Evolutionary conservation across 495 filamentous ascomycete genomes (phyloP), one percentile per base, ranked within the genome.

Genomic region (Penicillium daleae): DNA sequence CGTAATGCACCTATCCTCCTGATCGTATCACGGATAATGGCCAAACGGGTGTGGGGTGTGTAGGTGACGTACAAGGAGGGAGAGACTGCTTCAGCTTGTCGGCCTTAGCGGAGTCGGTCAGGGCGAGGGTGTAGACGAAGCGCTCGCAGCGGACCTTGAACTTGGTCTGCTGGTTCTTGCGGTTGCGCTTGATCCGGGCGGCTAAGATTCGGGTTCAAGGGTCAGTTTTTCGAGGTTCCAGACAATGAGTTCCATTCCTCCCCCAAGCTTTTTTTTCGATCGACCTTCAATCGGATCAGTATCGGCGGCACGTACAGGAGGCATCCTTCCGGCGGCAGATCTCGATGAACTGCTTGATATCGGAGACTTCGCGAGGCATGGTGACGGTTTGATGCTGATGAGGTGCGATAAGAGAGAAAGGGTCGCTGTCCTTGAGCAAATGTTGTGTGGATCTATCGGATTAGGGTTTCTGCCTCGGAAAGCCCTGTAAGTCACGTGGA

Each of bases 261-360:
- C 15, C 21, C 51, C 29, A 15, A 54, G 26, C 24, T 35, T 33
- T 26, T 37, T n/a, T 21, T 22, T 39, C 46, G 33, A 32, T 37
- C 51, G 22, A 49, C 50, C 55, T 50, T 46, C 42, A 24, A 24
- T 3, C n/a, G 32, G 52, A 40, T 19, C 13, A 44, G 31, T 39
- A 33, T 35, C 13, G 49, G 51, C 39, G 46, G 26, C 44, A 89
- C 87, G 64, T 89, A 97, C 93, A 96, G 73, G 91, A 93, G 74
- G 96, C 95, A 86, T 99, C 95, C 82, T 95, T 95, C 74, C 95
- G 90, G 81, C 93, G 89, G 90, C 92, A 97, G 85, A 98, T 94
- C 91, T 99, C 96, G 82, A 99, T 96, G 90, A 99, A 99, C 85
- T 97, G 83, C 92, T 98, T 99, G 89, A 99, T 97, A 74, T 98